Evolutionary conservation across 306 rosid genomes (phyloP).

Genomic region (Rubus idaeus): DNA sequence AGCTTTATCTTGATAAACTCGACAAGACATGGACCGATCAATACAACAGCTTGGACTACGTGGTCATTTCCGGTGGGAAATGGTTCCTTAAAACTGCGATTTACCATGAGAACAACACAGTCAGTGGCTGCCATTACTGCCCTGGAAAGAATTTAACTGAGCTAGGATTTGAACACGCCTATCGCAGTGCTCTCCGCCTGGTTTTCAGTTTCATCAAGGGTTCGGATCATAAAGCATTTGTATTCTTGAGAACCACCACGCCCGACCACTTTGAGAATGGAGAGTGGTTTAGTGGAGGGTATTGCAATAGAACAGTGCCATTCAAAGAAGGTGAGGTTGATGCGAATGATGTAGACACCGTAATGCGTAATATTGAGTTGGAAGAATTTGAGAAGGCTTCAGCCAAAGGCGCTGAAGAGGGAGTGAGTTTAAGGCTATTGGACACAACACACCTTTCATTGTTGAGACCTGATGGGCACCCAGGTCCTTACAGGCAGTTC

Average conservation of each 20-base stretch:
- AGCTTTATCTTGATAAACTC: constrained; percentile 59
- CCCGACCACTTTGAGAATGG: constrained; percentile 90
- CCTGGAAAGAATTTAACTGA: constrained; percentile 60
- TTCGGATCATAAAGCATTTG: constrained; percentile 43
- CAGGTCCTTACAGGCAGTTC: constrained; percentile 71
- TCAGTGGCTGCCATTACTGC: constrained; percentile 68
- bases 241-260: constrained; percentile 66
- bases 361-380: constrained; percentile 60
- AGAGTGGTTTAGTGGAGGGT: constrained; percentile 86
- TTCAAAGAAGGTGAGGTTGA: constrained; percentile 51
- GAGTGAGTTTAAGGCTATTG: constrained; percentile 42
- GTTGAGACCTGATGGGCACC: constrained; percentile 90
- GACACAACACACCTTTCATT: constrained; percentile 65
- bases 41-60: constrained; percentile 45
- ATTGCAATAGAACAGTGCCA: constrained; percentile 76
- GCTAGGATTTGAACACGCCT: constrained; percentile 52
- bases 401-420: constrained; percentile 22
- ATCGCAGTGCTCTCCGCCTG: constrained; percentile 49
- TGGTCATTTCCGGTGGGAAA: constrained; percentile 62
- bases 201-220: constrained; percentile 39
- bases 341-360: constrained; percentile 36
- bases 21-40: constrained; percentile 58
- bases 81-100: constrained; percentile 81
- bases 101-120: constrained; percentile 53
- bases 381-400: constrained; percentile 49